Evolutionary conservation across 306 rosid genomes (phyloP).

Genomic region (Biancaea sappan): DNA sequence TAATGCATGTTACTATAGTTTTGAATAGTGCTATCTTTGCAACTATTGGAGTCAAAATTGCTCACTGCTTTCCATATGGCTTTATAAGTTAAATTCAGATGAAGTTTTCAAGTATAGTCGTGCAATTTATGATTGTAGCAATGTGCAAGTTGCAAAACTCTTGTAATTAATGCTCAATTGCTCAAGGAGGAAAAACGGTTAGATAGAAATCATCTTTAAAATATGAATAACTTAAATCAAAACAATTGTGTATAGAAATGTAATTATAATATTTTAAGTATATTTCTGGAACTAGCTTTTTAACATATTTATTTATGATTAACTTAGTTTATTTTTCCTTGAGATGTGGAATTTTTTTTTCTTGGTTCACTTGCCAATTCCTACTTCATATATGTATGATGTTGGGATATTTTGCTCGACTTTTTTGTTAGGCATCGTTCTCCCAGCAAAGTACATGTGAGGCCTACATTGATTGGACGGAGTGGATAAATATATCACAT

Average conservation of each 20-base stretch:
- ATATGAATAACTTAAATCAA: background rate
- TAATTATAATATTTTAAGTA: too few relatives aligned
- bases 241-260: too few relatives aligned
- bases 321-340: too few relatives aligned
- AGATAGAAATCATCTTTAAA: too few relatives aligned
- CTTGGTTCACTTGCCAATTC: background rate
- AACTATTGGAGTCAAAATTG: background rate
- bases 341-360: too few relatives aligned
- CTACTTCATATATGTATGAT: background rate
- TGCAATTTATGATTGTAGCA: background rate
- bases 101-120: background rate
- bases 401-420: too few relatives aligned
- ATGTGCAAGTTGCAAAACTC: background rate
- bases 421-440: too few relatives aligned
- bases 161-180: background rate
- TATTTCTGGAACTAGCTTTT: too few relatives aligned
- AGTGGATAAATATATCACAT: too few relatives aligned
- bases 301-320: background rate
- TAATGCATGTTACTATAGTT: too few relatives aligned
- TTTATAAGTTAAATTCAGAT: background rate
- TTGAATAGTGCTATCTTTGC: slow-evolving; percentile 1
- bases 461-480: too few relatives aligned
- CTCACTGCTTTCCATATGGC: background rate
- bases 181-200: background rate
- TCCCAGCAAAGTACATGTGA: too few relatives aligned